Evolutionary conservation across 1,284 basidiomycete genomes (phyloP).

Genomic region (Naganishia sp.): DNA sequence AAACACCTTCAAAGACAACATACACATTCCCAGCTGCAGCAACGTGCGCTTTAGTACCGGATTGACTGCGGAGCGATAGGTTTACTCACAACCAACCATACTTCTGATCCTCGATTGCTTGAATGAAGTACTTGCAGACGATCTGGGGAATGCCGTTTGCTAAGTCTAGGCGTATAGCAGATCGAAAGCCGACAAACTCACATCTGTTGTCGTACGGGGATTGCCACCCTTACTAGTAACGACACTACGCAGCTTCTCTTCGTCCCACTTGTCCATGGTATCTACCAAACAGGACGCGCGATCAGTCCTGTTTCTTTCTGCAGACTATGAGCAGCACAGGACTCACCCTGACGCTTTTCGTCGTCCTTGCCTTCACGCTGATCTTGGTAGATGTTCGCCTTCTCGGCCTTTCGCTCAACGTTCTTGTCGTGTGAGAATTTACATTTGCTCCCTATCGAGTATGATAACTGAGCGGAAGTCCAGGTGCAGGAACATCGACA

Average conservation of each 20-base stretch:
- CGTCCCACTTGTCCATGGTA: conserved; percentile 98
- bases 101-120: conserved; percentile 92
- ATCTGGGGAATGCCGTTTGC: conserved; percentile 60
- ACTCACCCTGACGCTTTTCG: conserved; percentile 66
- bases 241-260: conserved; percentile 84
- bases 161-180: background rate
- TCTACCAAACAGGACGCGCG: conserved; percentile 58
- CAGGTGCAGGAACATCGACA: background rate
- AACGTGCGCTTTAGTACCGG: background rate
- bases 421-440: conserved; percentile 94
- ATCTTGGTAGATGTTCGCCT: conserved; percentile 95
- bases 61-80: background rate
- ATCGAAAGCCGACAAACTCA: conserved; percentile 51
- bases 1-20: conserved; percentile 29
- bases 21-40: conserved; percentile 54
- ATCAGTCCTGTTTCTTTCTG: conserved; percentile 29
- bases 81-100: conserved; percentile 58
- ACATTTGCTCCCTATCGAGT: conserved; percentile 66
- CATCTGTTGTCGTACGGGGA: conserved; percentile 88
- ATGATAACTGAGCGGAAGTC: background rate
- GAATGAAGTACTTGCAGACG: conserved; percentile 95
- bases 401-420: conserved; percentile 87
- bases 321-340: background rate
- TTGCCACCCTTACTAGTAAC: conserved; percentile 87
- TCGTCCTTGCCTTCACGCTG: conserved; percentile 66